Conservation (phyloP, 768 basidiomycete genomes). For the Amanita molliuscula region DNA sequence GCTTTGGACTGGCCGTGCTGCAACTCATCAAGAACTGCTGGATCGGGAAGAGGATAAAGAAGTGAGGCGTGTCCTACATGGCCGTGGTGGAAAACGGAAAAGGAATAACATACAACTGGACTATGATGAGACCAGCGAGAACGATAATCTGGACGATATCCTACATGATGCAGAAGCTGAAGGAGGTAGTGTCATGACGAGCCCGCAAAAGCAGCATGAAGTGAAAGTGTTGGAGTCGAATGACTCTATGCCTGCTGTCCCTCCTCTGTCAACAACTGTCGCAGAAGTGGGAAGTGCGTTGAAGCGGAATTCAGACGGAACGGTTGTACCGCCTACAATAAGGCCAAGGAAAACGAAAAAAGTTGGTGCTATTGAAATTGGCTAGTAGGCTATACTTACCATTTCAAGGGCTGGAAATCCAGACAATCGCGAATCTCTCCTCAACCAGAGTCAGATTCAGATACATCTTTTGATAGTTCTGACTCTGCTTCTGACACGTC, state of each 20-base stretch:
- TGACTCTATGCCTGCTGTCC: not conserved
- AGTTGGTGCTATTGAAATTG: conserved; percentile 11
- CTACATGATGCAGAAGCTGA: conserved; percentile 4
- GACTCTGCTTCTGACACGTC: conserved; percentile 57
- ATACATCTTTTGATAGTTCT: conserved; percentile 68
- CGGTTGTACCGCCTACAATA: conserved; percentile 38
- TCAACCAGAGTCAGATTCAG: conserved; percentile 34
- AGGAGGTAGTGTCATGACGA: not conserved
- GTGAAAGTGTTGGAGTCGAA: not conserved
- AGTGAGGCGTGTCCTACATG: conserved; percentile 40
- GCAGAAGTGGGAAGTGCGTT: conserved; percentile 51
- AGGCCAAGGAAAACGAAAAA: conserved; percentile 30
- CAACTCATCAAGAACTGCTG: conserved; percentile 48
- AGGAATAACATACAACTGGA: conserved; percentile 30
- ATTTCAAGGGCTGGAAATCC: conserved; percentile 39
- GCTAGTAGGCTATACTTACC: not conserved
- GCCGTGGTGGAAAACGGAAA: conserved; percentile 38
- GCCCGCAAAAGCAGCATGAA: conserved; percentile 2
- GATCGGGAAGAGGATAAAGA: conserved; percentile 53
- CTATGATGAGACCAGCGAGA: conserved; percentile 18
- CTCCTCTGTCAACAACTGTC: conserved; percentile 8
- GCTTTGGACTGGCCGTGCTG: conserved; percentile 63
- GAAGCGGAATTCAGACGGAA: conserved; percentile 56
- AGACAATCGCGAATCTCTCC: conserved; percentile 14
- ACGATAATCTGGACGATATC: conserved; percentile 15